phyloP scores from a whole-genome alignment of 2,329 filamentous ascomycete genomes.

The Fusarium subtropicale region DNA sequence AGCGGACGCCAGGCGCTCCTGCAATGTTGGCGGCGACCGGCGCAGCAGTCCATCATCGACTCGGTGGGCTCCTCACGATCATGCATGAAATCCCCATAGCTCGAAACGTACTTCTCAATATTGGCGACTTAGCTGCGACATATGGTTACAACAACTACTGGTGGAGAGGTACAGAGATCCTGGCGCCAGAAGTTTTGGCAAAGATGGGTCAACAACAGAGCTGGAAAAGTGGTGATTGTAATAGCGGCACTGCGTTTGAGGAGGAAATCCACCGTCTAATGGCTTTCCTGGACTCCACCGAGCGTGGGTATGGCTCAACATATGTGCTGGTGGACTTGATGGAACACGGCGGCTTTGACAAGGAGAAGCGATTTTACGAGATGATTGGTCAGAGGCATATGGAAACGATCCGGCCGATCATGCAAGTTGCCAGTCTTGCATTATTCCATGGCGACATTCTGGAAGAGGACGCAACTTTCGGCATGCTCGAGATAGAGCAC shows the following conservation, averaged over 20 bases:
- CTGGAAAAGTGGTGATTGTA: slow-evolving; percentile 44
- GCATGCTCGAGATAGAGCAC: slow-evolving; percentile 57
- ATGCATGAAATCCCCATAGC: slow-evolving; percentile 69
- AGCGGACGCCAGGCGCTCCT: slow-evolving; percentile 57
- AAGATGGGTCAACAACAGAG: slow-evolving; percentile 49
- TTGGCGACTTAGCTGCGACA: slow-evolving; percentile 54
- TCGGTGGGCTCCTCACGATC: slow-evolving; percentile 69
- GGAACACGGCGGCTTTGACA: slow-evolving; percentile 50
- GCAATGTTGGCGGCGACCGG: slow-evolving; percentile 62
- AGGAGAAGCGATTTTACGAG: slow-evolving; percentile 60
- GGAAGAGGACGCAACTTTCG: slow-evolving; percentile 54
- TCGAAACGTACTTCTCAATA: slow-evolving; percentile 65
- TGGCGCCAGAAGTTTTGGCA: slow-evolving; percentile 53
- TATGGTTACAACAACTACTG: slow-evolving; percentile 70
- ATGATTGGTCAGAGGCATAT: slow-evolving; percentile 51
- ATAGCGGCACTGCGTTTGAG: slow-evolving; percentile 54
- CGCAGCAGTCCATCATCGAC: slow-evolving; percentile 54
- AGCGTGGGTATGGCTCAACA: slow-evolving; percentile 69
- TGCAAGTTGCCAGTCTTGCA: slow-evolving; percentile 49
- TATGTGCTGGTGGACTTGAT: slow-evolving; percentile 58
- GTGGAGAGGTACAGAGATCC: slow-evolving; percentile 70
- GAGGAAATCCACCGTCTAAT: slow-evolving; percentile 71
- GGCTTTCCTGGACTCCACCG: slow-evolving; percentile 71
- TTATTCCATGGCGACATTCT: slow-evolving; percentile 48
- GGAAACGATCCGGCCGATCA: slow-evolving; percentile 49